A percentile compares a stretch with the other conserved stretches of the same genome.
phyloP scores from a whole-genome alignment of 2,329 filamentous ascomycete genomes.

The Aspergillus intermedius region DNA sequence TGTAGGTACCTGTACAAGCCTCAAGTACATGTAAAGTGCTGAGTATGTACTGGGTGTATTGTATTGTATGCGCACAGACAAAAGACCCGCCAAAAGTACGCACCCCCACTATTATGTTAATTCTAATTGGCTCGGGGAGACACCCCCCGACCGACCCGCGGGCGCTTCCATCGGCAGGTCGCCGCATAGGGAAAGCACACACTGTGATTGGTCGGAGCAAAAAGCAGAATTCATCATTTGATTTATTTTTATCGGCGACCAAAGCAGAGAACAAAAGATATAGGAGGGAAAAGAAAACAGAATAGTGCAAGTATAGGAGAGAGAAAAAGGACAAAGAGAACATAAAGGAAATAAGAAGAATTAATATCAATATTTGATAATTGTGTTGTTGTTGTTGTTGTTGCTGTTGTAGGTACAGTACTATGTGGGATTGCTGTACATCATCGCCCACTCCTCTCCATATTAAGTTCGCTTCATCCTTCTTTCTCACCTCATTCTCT shows the following conservation, averaged over 20 bases:
- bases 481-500: conserved; percentile 1
- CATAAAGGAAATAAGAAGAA: too few species aligned
- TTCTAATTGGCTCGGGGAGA: conserved; percentile 30
- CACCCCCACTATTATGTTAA: conserved; percentile 9
- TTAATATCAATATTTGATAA: conserved; percentile 1
- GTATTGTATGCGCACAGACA: conserved; percentile 5
- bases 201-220: not conserved
- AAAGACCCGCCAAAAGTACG: conserved; percentile 23
- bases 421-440: not conserved
- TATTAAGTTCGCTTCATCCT: conserved; percentile 2
- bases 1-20: not conserved
- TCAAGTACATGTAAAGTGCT: not conserved
- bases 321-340: too few species aligned
- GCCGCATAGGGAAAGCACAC: conserved; percentile 27
- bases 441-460: not conserved
- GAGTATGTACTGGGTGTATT: not conserved
- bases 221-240: not conserved
- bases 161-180: conserved; percentile 24
- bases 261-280: too few species aligned
- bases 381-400: conserved; percentile 9
- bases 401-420: not conserved
- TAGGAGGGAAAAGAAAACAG: too few species aligned
- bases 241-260: not conserved
- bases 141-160: conserved; percentile 21
- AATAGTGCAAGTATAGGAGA: too few species aligned